phyloP scores from a whole-genome alignment of 305 asterid species.

The Rubia tinctorum region DNA sequence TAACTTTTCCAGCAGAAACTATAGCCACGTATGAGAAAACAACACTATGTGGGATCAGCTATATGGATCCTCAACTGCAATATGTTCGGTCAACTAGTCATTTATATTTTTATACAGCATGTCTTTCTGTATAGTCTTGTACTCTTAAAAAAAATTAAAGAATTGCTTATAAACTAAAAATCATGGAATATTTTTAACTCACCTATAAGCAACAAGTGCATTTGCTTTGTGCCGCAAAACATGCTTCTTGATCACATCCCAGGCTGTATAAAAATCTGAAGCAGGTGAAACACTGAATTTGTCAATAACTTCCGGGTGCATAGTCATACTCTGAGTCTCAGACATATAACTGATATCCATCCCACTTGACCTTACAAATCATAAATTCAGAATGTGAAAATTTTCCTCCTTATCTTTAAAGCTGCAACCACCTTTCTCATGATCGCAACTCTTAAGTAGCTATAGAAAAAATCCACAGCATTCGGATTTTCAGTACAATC shows the following conservation, averaged over 20 bases:
- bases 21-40: not conserved
- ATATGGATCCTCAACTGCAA: not conserved
- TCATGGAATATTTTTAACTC: conserved; percentile 18
- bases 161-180: not conserved
- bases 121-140: not conserved
- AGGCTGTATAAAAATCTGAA: conserved; percentile 96
- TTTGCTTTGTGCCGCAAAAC: conserved; percentile 48
- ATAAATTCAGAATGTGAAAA: conserved; percentile 10
- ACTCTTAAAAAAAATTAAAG: not conserved
- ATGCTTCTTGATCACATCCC: conserved; percentile 84
- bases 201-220: conserved; percentile 79
- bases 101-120: not conserved
- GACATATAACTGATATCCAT: not conserved
- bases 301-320: conserved; percentile 1
- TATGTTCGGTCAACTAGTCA: not conserved
- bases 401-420: not conserved
- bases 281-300: conserved; percentile 19
- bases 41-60: not conserved
- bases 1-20: not conserved
- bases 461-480: not conserved
- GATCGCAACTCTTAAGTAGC: conserved; percentile 1
- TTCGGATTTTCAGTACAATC: not conserved
- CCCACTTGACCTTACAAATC: not conserved
- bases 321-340: too few species aligned
- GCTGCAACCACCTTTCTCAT: conserved; percentile 8